These are phyloP conservation scores for Coemansia sp. DNA, from an alignment of 192 early-diverging fungal species.

Conservation along the genomic window DNA sequence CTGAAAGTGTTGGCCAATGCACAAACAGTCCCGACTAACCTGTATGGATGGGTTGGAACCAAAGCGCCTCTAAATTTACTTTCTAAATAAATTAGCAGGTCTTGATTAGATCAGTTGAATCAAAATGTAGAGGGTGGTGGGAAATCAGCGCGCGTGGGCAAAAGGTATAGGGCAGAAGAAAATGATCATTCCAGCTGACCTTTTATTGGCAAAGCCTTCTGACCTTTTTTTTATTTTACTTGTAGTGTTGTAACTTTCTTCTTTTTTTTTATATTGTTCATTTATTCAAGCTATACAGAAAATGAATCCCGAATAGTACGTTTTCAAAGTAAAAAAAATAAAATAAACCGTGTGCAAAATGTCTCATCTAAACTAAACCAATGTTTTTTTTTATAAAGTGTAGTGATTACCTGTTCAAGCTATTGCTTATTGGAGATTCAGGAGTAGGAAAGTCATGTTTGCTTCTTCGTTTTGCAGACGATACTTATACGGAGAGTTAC, in stretches of 20 bases:
- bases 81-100: not conserved
- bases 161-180: too few relatives aligned
- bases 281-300: slow-evolving; percentile 5
- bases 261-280: slow-evolving; percentile 4
- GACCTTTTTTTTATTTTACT: not conserved
- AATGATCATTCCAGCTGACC: not conserved
- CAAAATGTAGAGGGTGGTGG: not conserved
- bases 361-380: not conserved
- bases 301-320: slow-evolving; percentile 56
- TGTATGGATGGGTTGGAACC: too few relatives aligned
- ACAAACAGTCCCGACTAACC: too few relatives aligned
- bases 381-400: not conserved
- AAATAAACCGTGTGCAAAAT: too few relatives aligned
- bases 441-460: slow-evolving; percentile 98
- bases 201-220: not conserved
- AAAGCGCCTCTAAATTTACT: too few relatives aligned
- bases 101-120: slow-evolving; percentile 1
- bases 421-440: slow-evolving; percentile 97
- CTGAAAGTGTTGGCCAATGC: too few relatives aligned
- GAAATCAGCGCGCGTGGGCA: not conserved
- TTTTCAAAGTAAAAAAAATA: not conserved
- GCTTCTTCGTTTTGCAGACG: slow-evolving; percentile 95
- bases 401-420: slow-evolving; percentile 99
- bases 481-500: slow-evolving; percentile 98
- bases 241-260: not conserved